Evolutionary conservation across 768 basidiomycete genomes (phyloP), one percentile per base, ranked within the genome.

Genomic region (Rhodotorula kratochvilovae): DNA sequence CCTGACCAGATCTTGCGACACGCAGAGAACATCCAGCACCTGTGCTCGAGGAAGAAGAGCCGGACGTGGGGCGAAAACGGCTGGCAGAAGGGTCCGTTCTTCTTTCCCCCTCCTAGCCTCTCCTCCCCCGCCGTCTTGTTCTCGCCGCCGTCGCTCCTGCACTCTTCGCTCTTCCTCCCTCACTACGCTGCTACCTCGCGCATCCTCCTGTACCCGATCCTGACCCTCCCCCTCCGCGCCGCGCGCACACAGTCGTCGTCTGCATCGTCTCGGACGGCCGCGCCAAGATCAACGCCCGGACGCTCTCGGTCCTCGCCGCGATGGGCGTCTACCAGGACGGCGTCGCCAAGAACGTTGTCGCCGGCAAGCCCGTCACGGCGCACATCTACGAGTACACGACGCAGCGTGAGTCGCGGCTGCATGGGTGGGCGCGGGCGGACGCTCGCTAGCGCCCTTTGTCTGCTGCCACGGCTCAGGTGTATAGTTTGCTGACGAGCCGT

Each of bases 11-110:
- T 46, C 10, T 62, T 54, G 53, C 6, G 27, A 5, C 7, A 11
- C 31, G 29, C 53, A 54, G 53, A 90, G 85, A 97, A 97, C 76
- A 85, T 97, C 55, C 88, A 88, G 10, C 91, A 95, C 80, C 80
- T 97, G 70, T 92, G 90, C 78, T 90, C 88, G 74, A 84, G 94
- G 31, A 89, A 90, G 56, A 83, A 90, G 59, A 90, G 88, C 76
- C 93, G 91, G 84, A 96, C 90, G 8, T 98, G 95, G 95, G 94
- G 93, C 1, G 89, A 90, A 79, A 93, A 96, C 0, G 92, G 92
- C 2, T 98, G 95, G 95, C 94, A 97, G 84, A 97, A 96, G 84
- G 70, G 81, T 81, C 25, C 54, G 74, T 66, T 39, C 17, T 92
- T 16, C 53, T 5, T 90, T 77, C 88, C 94, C 75, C 92, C 90